These are phyloP conservation scores for Vitis cinerea DNA, from an alignment of 164 flowering plant species.

Conservation along the genomic window DNA sequence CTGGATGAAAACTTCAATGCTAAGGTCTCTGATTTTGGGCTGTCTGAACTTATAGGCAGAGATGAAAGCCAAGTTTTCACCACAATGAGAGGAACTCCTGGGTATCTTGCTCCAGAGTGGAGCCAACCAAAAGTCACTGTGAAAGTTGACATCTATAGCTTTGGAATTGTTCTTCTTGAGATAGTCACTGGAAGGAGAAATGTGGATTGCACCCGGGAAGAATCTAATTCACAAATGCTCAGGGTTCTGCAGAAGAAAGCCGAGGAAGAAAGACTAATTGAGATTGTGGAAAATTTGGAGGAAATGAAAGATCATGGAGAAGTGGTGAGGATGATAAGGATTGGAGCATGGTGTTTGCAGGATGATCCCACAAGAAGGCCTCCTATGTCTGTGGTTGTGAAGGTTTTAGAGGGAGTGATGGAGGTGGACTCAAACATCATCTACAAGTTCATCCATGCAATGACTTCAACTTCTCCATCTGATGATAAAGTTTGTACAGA, in stretches of 20 bases:
- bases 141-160: not conserved
- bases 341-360: conserved; percentile 8
- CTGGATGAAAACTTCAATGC: no score
- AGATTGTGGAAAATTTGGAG: not conserved
- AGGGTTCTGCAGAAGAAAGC: no score
- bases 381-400: not conserved
- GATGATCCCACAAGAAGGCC: conserved; percentile 5
- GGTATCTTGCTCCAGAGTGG: no score
- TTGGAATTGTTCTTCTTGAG: not conserved
- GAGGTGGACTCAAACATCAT: not conserved
- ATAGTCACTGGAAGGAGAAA: not conserved
- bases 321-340: not conserved
- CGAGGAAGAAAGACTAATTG: no score
- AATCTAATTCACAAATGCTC: not conserved
- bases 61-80: no score
- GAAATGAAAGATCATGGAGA: not conserved
- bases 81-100: no score
- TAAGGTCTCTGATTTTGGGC: no score
- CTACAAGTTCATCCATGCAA: not conserved
- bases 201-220: not conserved
- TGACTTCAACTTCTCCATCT: no score
- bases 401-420: not conserved
- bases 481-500: no score
- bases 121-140: not conserved
- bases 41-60: no score